Base-by-base conservation (phyloP, 2,329 filamentous ascomycete species). In the Colletotrichum acutatum region DNA sequence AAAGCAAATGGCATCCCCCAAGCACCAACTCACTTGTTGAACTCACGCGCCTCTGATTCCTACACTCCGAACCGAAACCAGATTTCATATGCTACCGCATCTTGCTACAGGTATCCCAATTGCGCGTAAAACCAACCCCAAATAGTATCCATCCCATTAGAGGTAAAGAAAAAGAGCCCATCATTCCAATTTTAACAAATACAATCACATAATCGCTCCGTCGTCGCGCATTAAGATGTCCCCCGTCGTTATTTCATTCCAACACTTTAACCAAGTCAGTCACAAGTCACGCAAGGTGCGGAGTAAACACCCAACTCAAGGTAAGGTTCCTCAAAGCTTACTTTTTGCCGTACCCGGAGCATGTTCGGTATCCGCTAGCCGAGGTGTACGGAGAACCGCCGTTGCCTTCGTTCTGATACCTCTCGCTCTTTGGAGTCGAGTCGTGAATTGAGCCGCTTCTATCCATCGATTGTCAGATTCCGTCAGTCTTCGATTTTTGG, bases 391-490 rank as follows among this genome's bases (percentile, higher is more conserved):
- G 90, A 28, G 89, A 87, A 58, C 82, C 78, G 8, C 91, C 91
- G 19, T 80, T 80, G 59, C 91, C 90, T 76, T 86, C 82, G 81
- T 92, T 92, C 86, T 93, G 83, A 83, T 94, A 94, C 46, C 88
- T 91, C 78, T 89, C 92, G 14, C 91, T 90, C 75, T 26, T 68
- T 57, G 90, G 82, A 82, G 93, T 94, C 79, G 87, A 89, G 83
- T 94, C 94, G 83, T 94, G 93, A 85, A 94, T 94, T 2, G 90
- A 92, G 34, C 91, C 90, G 76, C 93, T 79, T 26, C 87, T 89
- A 37, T 46, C 4, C 72, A 37, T 66, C 58, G 54, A n/a, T 26
- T 32, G 2, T 7, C 32, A 22, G 11, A 28, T 5, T 19, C n/a
- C n/a, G n/a, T 42, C 37, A 16, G 37, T 42, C 37, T 19, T 30